Conservation (phyloP, 495 filamentous ascomycete species). For the Penicillium argentinense region DNA sequence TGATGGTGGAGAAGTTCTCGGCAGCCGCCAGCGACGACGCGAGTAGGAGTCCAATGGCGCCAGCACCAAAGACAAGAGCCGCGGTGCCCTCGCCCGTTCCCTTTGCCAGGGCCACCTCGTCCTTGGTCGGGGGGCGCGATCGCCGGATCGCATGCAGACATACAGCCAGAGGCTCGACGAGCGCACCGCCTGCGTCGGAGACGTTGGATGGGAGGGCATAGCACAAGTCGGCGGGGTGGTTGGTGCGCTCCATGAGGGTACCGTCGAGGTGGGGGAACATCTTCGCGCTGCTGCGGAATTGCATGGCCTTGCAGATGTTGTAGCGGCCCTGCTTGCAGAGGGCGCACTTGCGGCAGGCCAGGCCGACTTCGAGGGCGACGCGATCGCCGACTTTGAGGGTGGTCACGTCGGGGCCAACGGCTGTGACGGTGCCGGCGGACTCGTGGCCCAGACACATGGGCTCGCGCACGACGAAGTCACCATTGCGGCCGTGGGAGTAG, state of each 20-base stretch:
- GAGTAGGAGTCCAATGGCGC: constrained; percentile 74
- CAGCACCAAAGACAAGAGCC: constrained; percentile 77
- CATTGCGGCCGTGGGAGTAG: constrained; percentile 82
- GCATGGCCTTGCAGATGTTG: constrained; percentile 81
- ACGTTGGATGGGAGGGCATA: constrained; percentile 61
- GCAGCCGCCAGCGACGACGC: constrained; percentile 59
- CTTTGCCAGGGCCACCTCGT: constrained; percentile 25
- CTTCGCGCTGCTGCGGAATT: constrained; percentile 78
- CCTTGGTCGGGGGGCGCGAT: constrained; percentile 49
- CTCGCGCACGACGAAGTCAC: constrained; percentile 70
- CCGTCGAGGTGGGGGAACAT: constrained; percentile 77
- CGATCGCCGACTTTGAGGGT: constrained; percentile 59
- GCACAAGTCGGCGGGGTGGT: constrained; percentile 62
- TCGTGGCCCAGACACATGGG: constrained; percentile 80
- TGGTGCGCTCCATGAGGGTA: constrained; percentile 76
- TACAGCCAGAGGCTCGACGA: constrained; percentile 78
- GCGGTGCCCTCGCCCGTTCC: constrained; percentile 38
- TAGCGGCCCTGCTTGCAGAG: constrained; percentile 69
- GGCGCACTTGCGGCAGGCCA: constrained; percentile 70
- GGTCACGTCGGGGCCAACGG: constrained; percentile 52
- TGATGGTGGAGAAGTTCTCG: constrained; percentile 67
- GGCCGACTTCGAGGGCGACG: constrained; percentile 81
- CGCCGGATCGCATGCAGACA: constrained; percentile 72
- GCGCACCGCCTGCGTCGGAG: constrained; percentile 66
- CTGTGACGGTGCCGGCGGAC: constrained; percentile 68